Base-by-base conservation (phyloP, 768 basidiomycete species). In the Agaricus blazei region DNA sequence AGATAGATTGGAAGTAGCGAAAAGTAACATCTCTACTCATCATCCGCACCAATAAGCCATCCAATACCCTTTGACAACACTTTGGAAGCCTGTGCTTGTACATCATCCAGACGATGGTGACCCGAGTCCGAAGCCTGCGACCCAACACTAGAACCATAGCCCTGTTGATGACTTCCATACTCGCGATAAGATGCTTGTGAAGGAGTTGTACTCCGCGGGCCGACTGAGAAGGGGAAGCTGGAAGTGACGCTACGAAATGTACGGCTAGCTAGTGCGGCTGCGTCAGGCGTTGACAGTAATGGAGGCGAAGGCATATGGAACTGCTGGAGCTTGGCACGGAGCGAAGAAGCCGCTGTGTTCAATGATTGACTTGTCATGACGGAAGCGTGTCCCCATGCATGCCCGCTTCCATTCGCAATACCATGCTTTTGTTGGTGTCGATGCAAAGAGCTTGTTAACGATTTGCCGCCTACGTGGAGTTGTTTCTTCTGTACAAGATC, bases 41-140 rank as follows among this genome's bases (percentile, higher is more conserved):
- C 87, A 58, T 94, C 93, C 11, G 85, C 89, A 41, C 96, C 96
- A 55, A 98, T 85, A 28, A 98, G 75, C 96, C 96, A 98, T 28
- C 95, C 95, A 51, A 98, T 91, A 7, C 96, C 96, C 64, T 88
- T 87, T 37, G 91, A 89, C 41, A 98, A 68, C 3, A 84, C 91
- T 31, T 86, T 79, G 48, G 84, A 82, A 2, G 92, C 92, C 62
- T 87, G 85, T n/a, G 80, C 68, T 19, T 85, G 82, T 41, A 89
- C 84, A 51, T 88, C 87, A 15, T 80, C 83, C 38, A 69, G 70
- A 56, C 72, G 70, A 47, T 74, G 67, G 46, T 74, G 69, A 52
- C 69, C 78, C 49, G 75, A 62, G 38, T 74, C 71, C 14, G 73
- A 72, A 26, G 59, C 57, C 57, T 71, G 70, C 45, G 75, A 73